A percentile compares a stretch with the other conserved stretches of the same genome.
phyloP scores from a whole-genome alignment of 352 stramenopile genomes.

The Phytophthora lateralis region DNA sequence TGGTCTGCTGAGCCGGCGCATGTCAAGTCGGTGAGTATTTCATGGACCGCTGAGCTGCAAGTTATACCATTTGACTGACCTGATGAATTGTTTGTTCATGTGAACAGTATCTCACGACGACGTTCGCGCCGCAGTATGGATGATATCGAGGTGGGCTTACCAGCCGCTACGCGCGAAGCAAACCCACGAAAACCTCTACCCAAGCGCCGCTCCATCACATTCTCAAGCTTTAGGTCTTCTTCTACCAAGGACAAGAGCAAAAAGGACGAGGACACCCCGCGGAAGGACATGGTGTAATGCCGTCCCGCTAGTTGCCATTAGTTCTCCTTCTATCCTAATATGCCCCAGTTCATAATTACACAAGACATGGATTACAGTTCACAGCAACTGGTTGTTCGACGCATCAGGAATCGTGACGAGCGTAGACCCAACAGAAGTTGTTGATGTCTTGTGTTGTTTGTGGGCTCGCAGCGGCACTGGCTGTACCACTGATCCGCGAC shows the following conservation, averaged over 20 bases:
- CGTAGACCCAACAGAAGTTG: neutral
- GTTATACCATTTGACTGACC: neutral
- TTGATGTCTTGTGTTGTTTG: slow-evolving; percentile 12
- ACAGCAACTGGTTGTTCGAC: slow-evolving; percentile 18
- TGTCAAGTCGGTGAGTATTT: slow-evolving; percentile 45
- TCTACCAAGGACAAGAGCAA: slow-evolving; percentile 29
- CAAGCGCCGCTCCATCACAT: slow-evolving; percentile 82
- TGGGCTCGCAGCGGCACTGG: neutral
- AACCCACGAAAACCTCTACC: slow-evolving; percentile 50
- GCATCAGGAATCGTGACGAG: slow-evolving; percentile 14
- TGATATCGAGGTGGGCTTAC: slow-evolving; percentile 80
- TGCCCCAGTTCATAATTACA: slow-evolving; percentile 8
- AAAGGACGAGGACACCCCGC: slow-evolving; percentile 18
- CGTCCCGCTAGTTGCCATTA: slow-evolving; percentile 10
- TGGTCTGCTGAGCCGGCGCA: slow-evolving; percentile 58
- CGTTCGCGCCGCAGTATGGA: slow-evolving; percentile 60
- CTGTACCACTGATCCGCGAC: slow-evolving; percentile 1
- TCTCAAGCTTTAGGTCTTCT: slow-evolving; percentile 55
- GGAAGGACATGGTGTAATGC: slow-evolving; percentile 27
- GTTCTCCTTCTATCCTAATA: slow-evolving; percentile 21
- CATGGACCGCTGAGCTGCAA: neutral
- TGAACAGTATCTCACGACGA: slow-evolving; percentile 19
- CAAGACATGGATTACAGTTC: neutral
- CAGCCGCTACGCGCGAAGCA: slow-evolving; percentile 49
- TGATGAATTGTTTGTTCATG: slow-evolving; percentile 6